Conservation (phyloP, 306 rosid genomes). For the Prunus persica region Prunus_persica_NCBIv2 NC_034009.1:40084501-40085000, state of each 20-base stretch:
- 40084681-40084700: constrained; percentile 22
- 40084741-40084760: constrained; percentile 23
- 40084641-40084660: constrained; percentile 40
- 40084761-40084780: constrained; percentile 19
- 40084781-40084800: constrained; percentile 16
- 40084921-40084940: constrained; percentile 37
- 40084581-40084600: constrained; percentile 41
- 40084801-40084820: neutral
- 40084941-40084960: constrained; percentile 30
- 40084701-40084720: constrained; percentile 24
- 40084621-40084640: constrained; percentile 37
- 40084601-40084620: constrained; percentile 40
- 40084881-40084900: constrained; percentile 38
- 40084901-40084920: constrained; percentile 59
- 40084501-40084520: constrained; percentile 22
- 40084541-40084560: constrained; percentile 58
- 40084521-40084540: constrained; percentile 51
- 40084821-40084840: constrained; percentile 21
- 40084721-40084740: neutral
- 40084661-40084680: constrained; percentile 4
- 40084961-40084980: constrained; percentile 36
- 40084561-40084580: constrained; percentile 46
- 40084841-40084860: constrained; percentile 48
- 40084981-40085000: constrained; percentile 30
- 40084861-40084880: constrained; percentile 47